Evolutionary conservation across 805 yeast genomes (phyloP).

Genomic region (Starmera amethionina): DNA sequence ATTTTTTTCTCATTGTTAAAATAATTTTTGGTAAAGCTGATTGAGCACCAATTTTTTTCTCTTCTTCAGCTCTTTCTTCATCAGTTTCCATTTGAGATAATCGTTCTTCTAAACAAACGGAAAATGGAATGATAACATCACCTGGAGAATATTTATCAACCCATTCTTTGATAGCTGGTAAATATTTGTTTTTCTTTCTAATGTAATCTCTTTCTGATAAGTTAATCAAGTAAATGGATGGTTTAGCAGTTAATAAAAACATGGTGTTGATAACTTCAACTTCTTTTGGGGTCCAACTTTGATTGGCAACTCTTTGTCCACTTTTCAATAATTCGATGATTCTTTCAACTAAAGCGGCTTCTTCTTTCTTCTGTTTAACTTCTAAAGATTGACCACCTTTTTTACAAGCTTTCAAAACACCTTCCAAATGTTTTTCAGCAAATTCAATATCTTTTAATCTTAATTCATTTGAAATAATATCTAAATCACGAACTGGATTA

Average conservation of each 20-base stretch:
- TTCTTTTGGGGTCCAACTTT: slow-evolving; percentile 82
- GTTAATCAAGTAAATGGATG: slow-evolving; percentile 86
- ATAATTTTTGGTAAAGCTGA: slow-evolving; percentile 85
- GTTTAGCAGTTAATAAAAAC: slow-evolving; percentile 89
- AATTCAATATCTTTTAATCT: slow-evolving; percentile 96
- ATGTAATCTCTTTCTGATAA: slow-evolving; percentile 81
- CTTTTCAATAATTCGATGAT: slow-evolving; percentile 70
- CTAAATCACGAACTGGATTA: slow-evolving; percentile 89
- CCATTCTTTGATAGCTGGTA: slow-evolving; percentile 82
- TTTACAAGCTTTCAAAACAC: slow-evolving; percentile 66
- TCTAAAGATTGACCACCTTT: slow-evolving; percentile 88
- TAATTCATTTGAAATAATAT: slow-evolving; percentile 83
- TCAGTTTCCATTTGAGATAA: slow-evolving; percentile 81
- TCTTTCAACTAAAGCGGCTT: slow-evolving; percentile 60
- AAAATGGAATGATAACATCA: slow-evolving; percentile 83
- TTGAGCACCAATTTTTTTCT: slow-evolving; percentile 59
- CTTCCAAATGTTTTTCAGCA: slow-evolving; percentile 73
- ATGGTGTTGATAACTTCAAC: slow-evolving; percentile 82
- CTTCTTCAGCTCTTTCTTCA: slow-evolving; percentile 70
- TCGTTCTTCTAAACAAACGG: slow-evolving; percentile 87
- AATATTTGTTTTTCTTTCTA: slow-evolving; percentile 81
- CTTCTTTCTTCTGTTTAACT: slow-evolving; percentile 82
- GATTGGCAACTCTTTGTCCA: slow-evolving; percentile 84
- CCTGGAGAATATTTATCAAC: slow-evolving; percentile 81
- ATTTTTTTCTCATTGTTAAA: slow-evolving; percentile 74